These are phyloP conservation scores for Solanum sitiens DNA, from an alignment of 257 asterid genomes.

Conservation along the genomic window DNA sequence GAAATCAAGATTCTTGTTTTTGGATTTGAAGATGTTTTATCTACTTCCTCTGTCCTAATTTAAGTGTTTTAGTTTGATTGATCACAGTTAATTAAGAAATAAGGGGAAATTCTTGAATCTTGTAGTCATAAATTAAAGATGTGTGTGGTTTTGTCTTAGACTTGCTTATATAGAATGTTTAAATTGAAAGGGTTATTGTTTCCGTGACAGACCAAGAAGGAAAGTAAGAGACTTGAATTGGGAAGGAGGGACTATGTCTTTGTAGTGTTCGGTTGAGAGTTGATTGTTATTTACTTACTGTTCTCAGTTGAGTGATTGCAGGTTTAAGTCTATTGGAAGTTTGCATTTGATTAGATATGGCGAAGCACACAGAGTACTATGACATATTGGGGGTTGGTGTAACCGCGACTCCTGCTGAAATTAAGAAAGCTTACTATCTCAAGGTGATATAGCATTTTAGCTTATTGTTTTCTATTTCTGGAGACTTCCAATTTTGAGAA, in stretches of 20 bases:
- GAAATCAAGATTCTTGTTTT: not conserved
- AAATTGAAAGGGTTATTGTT: not conserved
- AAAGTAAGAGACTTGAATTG: not conserved
- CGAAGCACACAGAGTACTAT: conserved; percentile 62
- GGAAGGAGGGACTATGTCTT: not conserved
- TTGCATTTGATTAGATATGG: conserved; percentile 26
- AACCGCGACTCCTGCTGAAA: conserved; percentile 54
- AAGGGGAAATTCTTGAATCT: not conserved
- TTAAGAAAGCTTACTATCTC: conserved; percentile 65
- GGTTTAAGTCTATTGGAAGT: not conserved
- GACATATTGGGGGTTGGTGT: conserved; percentile 53
- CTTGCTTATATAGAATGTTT: not conserved
- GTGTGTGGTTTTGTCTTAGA: not conserved
- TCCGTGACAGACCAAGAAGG: not conserved
- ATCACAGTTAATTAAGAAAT: too few relatives aligned
- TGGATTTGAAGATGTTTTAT: not conserved
- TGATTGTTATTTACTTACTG: not conserved
- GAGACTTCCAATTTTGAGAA: not conserved
- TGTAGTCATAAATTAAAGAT: not conserved
- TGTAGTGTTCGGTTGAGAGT: not conserved
- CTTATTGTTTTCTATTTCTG: not conserved
- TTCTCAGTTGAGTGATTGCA: not conserved
- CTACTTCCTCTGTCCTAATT: not conserved
- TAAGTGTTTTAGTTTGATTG: not conserved
- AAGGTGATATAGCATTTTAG: conserved; percentile 34